phyloP scores from a whole-genome alignment of 2,329 filamentous ascomycete genomes.

The Talaromyces sp. region DNA sequence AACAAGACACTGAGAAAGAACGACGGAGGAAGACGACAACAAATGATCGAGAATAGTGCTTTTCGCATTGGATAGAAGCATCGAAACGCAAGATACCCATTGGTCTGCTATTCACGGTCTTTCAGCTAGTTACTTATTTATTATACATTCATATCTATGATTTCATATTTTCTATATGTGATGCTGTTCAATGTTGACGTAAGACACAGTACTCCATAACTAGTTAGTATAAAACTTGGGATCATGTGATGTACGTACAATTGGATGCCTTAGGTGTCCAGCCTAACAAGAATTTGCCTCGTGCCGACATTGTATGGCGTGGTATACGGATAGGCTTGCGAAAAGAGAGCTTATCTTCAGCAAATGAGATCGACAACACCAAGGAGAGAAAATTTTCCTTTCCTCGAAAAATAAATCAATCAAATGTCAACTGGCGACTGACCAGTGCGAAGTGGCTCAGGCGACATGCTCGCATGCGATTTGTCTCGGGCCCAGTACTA shows the following conservation, averaged over 20 bases:
- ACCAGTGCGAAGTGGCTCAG: conserved; percentile 10
- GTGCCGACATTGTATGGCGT: background rate
- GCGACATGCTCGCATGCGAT: conserved; percentile 20
- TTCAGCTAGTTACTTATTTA: background rate
- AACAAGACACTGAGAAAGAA: background rate
- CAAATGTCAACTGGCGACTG: background rate
- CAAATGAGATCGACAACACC: background rate
- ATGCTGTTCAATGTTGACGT: too few relatives aligned
- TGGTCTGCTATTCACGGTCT: conserved; percentile 19
- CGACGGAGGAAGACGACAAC: background rate
- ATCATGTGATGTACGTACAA: background rate
- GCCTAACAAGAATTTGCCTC: background rate
- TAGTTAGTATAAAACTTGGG: too few relatives aligned
- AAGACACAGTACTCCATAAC: too few relatives aligned
- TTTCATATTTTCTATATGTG: too few relatives aligned
- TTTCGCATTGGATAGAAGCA: conserved; percentile 22
- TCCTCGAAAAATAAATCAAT: background rate
- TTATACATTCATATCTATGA: conserved; percentile 7
- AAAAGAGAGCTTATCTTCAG: background rate
- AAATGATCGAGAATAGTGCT: conserved; percentile 7
- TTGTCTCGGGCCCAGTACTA: background rate
- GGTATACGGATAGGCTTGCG: background rate
- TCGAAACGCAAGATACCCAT: conserved; percentile 23
- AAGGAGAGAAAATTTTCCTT: background rate
- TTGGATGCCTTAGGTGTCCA: background rate